Evolutionary conservation across 352 stramenopile genomes (phyloP), one percentile per base, ranked within the genome.

Genomic region (Pythium folliculosum): DNA sequence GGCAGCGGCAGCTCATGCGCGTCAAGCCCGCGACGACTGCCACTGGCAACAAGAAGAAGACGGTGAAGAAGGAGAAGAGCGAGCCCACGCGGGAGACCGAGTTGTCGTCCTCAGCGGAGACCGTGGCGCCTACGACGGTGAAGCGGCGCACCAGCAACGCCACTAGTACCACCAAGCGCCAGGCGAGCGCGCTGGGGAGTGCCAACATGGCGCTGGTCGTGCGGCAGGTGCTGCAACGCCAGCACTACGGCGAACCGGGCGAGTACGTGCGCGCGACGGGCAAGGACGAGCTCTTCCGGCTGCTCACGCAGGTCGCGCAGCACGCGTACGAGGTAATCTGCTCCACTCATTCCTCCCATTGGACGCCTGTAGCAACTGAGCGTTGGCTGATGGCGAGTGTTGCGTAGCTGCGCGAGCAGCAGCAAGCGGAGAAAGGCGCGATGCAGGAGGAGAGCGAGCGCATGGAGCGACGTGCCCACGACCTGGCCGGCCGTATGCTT

Each of bases 291-390:
- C 67, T 90, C 9, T 84, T 87, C 49, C 60, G 78, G 37, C 72
- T 87, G 38, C 70, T 80, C n/a, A 57, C 77, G 13, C 53, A 77
- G 17, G 60, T 88, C 44, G 80, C 80, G 8, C 65, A 69, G 40
- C 77, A 77, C 58, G 77, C 80, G 2, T 66, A 80, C 54, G 73
- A 85, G 68, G 80, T 86, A n/a, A n/a, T n/a, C n/a, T n/a, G n/a
- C n/a, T n/a, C n/a, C n/a, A n/a, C n/a, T n/a, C n/a, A n/a, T n/a
- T n/a, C n/a, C n/a, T n/a, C n/a, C n/a, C n/a, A n/a, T n/a, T n/a
- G n/a, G n/a, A n/a, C n/a, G n/a, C n/a, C n/a, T n/a, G n/a, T n/a
- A n/a, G n/a, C n/a, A n/a, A n/a, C n/a, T n/a, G n/a, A n/a, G n/a
- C n/a, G n/a, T n/a, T n/a, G n/a, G n/a, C n/a, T n/a, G n/a, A n/a